Evolutionary conservation across 108 stramenopile genomes (phyloP), one percentile per base, ranked within the genome.

Genomic region (Nitzschia putrida): DNA sequence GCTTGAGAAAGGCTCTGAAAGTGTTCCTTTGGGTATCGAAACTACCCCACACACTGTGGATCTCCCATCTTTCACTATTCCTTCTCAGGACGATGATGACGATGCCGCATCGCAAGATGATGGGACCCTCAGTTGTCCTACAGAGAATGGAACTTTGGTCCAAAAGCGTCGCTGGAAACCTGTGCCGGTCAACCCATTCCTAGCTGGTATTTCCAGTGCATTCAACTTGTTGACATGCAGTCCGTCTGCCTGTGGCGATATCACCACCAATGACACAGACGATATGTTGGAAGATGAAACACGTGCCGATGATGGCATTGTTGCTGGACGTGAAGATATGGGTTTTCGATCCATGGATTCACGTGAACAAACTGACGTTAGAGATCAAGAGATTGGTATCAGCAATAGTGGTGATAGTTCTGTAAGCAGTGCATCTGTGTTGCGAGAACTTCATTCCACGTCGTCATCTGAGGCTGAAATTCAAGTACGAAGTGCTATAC

Each of bases 401-500:
- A 38, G 22, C 11, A 24, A 41, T 9, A 63, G 61, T 47, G 42
- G 21, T 47, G 61, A 63, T 3, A 45, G 61, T 18, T 45, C 61
- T 13, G 61, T 44, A 18, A 43, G 44, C 37, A 63, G 61, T 42
- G 2, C 14, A 22, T 63, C 61, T 8, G 13, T 59, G n/a, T 44
- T 66, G 1, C 65, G 51, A 20, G 65, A 66, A 18, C 24, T 53
- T 10, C 53, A 65, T 0, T 57, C 63, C 7, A 57, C 54, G 13
- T 51, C 51, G 1, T 26, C 20, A 29, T 53, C 63, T 37, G 72
- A 73, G 21, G 64, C 43, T 47, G 56, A 64, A 16, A 64, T 73
- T 18, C 51, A 65, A n/a, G 72, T 73, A 12, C 53, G 72, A 23
- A 73, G 72, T 22, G 64, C 72, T 25, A 73, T 73, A 64, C 64